phyloP scores from a whole-genome alignment of 2,329 filamentous ascomycete species.

The Penicillium sp. region DNA sequence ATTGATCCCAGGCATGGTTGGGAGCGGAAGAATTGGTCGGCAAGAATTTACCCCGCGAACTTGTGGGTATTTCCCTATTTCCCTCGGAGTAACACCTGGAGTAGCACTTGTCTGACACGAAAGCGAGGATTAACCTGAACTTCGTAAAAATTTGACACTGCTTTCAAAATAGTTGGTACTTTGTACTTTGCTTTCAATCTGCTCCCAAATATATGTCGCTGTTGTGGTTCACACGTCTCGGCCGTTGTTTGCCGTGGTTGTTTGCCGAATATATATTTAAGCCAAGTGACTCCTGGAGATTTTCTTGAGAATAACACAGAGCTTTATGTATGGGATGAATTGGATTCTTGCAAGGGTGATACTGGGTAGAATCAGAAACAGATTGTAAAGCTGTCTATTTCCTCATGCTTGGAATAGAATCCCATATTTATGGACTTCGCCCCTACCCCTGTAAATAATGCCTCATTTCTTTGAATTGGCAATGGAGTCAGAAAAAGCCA shows the following conservation, averaged over 20 bases:
- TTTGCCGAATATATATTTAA: background rate
- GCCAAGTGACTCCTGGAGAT: background rate
- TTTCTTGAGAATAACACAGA: background rate
- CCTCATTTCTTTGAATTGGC: background rate
- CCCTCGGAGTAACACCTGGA: background rate
- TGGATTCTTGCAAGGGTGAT: background rate
- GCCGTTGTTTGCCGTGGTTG: background rate
- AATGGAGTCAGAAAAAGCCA: background rate
- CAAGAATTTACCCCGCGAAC: background rate
- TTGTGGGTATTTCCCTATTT: background rate
- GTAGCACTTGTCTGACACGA: background rate
- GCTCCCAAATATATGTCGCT: too few species aligned
- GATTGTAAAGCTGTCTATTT: background rate
- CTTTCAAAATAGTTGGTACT: background rate
- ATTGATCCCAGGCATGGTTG: slow-evolving; percentile 6
- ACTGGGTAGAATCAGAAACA: background rate
- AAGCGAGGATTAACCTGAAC: background rate
- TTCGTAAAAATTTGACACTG: too few species aligned
- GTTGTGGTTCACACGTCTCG: background rate
- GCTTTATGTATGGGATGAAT: background rate
- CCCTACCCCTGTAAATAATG: background rate
- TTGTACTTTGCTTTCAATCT: background rate
- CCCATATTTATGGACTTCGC: background rate
- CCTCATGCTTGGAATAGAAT: background rate
- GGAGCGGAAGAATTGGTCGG: background rate